phyloP scores from a whole-genome alignment of 495 filamentous ascomycete genomes.

The Gamarada debralockiae region DNA sequence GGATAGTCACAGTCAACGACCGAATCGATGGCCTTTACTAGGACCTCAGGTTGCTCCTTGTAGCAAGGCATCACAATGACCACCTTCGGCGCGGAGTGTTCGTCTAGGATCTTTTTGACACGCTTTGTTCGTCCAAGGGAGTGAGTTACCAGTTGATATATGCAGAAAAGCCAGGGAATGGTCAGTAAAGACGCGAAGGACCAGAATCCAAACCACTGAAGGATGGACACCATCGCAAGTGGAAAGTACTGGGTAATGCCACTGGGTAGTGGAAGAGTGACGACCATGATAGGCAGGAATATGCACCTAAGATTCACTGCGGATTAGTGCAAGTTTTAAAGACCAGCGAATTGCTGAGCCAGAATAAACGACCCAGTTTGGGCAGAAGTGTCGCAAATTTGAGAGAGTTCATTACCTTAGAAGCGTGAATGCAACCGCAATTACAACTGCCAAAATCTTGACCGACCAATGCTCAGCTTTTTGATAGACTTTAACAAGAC shows the following conservation, averaged over 20 bases:
- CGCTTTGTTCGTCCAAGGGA: slow-evolving; percentile 75
- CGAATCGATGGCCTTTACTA: slow-evolving; percentile 86
- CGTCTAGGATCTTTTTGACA: slow-evolving; percentile 82
- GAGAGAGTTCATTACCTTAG: slow-evolving; percentile 58
- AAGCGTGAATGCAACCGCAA: slow-evolving; percentile 67
- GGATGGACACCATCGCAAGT: slow-evolving; percentile 52
- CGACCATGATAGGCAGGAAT: slow-evolving; percentile 91
- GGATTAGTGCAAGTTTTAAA: background rate
- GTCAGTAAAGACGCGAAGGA: slow-evolving; percentile 82
- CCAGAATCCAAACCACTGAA: slow-evolving; percentile 98
- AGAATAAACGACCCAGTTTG: too few species aligned
- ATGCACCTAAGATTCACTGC: slow-evolving; percentile 53
- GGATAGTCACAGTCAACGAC: slow-evolving; percentile 96
- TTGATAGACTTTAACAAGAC: slow-evolving; percentile 78
- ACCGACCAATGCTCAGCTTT: slow-evolving; percentile 90
- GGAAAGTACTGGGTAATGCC: slow-evolving; percentile 71
- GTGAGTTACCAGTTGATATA: slow-evolving; percentile 85
- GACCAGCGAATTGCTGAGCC: background rate
- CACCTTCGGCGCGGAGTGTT: slow-evolving; percentile 84
- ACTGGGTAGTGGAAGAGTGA: slow-evolving; percentile 82
- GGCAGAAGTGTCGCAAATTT: background rate
- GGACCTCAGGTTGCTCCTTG: slow-evolving; percentile 83
- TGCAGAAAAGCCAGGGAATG: slow-evolving; percentile 89
- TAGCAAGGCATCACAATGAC: slow-evolving; percentile 98
- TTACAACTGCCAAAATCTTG: slow-evolving; percentile 67